Evolutionary conservation across 78 protist genomes (phyloP), one percentile per base, ranked within the genome.

Genomic region (Speleostelium caveatum): DNA sequence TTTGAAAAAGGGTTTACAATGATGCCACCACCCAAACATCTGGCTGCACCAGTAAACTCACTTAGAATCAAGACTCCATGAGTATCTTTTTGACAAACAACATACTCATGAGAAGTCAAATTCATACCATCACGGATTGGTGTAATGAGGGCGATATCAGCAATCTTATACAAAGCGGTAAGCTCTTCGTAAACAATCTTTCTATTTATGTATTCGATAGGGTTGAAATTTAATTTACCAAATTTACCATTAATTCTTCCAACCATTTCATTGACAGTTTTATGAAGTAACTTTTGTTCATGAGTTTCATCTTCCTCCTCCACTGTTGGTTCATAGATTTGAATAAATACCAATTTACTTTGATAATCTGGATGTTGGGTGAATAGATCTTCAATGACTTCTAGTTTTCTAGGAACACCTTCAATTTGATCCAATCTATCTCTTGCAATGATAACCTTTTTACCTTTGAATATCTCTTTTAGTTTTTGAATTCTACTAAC

Each of bases 121-220:
- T 85, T 89, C 86, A 94, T 66, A 12, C 98, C 98, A 49, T 96
- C 98, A 1, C 98, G 80, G 21, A 96, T 63, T 56, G 98, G 96
- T 21, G 98, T 95, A 51, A 96, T 74, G 33, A 97, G 35, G 8
- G 89, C 86, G 0, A 78, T 78, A 55, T 96, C 97, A 8, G 97
- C 96, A 55, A 87, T 3, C 45, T 42, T 32, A 72, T 94, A 96
- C 2, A 93, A 28, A 8, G 98, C 97, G 33, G 55, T 28, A 14
- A 96, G 30, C n/a, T 96, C 96, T 26, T 45, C 85, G 3, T 62
- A 80, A 1, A n/a, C 30, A 30, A 96, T 78, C n/a, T 92, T 32
- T 58, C 80, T 79, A 91, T 96, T 86, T 24, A 96, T 77, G 65
- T 96, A 96, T 33, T 83, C 96, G 19, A 96, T 74, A 19, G 98